Evolutionary conservation across 257 asterid genomes (phyloP).

Genomic region (Penstemon eatonii): DNA sequence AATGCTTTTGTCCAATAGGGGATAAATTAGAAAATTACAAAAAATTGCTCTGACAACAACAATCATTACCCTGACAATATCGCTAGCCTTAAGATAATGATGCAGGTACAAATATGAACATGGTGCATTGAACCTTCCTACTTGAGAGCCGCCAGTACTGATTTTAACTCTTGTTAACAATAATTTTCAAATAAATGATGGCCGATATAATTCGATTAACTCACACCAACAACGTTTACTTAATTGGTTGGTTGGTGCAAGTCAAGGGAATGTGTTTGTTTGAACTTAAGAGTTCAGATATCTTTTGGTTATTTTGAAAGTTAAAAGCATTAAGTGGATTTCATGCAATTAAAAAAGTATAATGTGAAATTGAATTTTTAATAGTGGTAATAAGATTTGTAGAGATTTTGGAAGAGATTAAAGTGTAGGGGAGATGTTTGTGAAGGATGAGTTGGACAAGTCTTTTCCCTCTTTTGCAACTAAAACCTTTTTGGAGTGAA

Average conservation of each 20-base stretch:
- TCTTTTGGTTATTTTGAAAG: conserved; percentile 32
- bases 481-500: conserved; percentile 13
- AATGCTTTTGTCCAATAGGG: no score
- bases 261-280: conserved; percentile 30
- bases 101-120: conserved; percentile 23
- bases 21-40: no score
- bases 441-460: conserved; percentile 27
- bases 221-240: neutral
- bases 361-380: conserved; percentile 20
- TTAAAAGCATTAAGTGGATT: conserved; percentile 16
- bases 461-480: conserved; percentile 25
- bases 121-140: conserved; percentile 24
- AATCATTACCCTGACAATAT: no score
- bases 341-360: conserved; percentile 12
- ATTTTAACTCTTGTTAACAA: conserved; percentile 31
- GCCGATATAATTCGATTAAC: conserved; percentile 32
- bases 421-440: conserved; percentile 26
- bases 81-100: neutral
- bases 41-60: no score
- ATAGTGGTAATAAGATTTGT: conserved; percentile 26
- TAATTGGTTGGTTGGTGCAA: conserved; percentile 32
- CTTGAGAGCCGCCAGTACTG: neutral
- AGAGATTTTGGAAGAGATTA: conserved; percentile 20
- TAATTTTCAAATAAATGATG: conserved; percentile 36
- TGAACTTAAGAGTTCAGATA: conserved; percentile 8